Evolutionary conservation across 148 eudicot genomes (phyloP).

Genomic region (Tetragonia tetragonoides): DNA sequence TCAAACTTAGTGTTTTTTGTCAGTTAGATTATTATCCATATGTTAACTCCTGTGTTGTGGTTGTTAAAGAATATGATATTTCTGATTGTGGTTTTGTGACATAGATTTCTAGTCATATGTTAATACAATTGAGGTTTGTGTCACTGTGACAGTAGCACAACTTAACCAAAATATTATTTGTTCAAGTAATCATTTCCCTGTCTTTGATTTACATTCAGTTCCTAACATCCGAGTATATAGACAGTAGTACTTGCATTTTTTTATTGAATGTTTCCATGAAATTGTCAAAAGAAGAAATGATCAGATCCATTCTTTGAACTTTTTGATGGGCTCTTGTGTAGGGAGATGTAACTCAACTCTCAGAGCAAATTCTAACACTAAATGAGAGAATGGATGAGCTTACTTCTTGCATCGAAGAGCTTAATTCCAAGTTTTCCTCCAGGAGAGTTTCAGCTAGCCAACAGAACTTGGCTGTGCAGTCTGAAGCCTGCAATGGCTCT

Average conservation of each 20-base stretch:
- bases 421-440: constrained; percentile 55
- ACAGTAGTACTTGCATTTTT: neutral
- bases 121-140: neutral
- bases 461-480: constrained; percentile 69
- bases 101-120: too few relatives aligned
- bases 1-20: neutral
- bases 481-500: constrained; percentile 69
- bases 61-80: neutral
- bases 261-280: neutral
- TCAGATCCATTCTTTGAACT: neutral
- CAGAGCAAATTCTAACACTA: constrained; percentile 83
- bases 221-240: neutral
- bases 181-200: neutral
- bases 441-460: constrained; percentile 57
- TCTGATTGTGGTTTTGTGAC: neutral
- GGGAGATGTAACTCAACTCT: constrained; percentile 76
- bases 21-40: neutral
- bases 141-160: neutral
- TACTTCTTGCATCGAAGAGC: constrained; percentile 80
- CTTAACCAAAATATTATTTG: neutral
- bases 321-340: constrained; percentile 28
- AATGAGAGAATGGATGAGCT: constrained; percentile 93
- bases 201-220: neutral
- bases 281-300: neutral
- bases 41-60: neutral